A percentile compares a stretch with the other conserved stretches of the same genome.
Evolutionary conservation across 1,284 basidiomycete genomes (phyloP).

Genomic region (Cryptococcus sp.): DNA sequence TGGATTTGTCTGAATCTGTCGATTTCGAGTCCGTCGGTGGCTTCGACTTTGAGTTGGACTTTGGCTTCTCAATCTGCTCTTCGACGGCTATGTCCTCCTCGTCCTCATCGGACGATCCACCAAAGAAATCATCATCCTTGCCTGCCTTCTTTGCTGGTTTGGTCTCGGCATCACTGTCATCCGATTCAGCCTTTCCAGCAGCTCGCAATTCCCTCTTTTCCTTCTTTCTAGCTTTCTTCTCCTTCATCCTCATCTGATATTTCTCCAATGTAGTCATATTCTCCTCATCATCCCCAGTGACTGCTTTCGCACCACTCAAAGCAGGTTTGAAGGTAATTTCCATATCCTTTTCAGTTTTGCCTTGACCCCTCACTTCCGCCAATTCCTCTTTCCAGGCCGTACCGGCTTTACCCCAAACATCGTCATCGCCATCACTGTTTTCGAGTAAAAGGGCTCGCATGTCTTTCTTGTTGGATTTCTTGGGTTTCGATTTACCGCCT

Average conservation of each 20-base stretch:
- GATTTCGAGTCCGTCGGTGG: conserved; percentile 2
- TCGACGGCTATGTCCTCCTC: conserved; percentile 19
- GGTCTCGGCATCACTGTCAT: conserved; percentile 22
- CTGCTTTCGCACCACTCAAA: conserved; percentile 52
- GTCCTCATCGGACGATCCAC: conserved; percentile 52
- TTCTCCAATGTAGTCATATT: conserved; percentile 73
- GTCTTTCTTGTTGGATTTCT: conserved; percentile 50
- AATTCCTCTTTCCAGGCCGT: conserved; percentile 21
- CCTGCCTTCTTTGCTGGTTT: conserved; percentile 8
- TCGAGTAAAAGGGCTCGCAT: conserved; percentile 67
- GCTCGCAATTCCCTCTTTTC: conserved; percentile 47
- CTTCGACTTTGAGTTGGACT: conserved; percentile 1
- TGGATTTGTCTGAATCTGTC: not conserved
- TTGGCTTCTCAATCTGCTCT: conserved; percentile 3
- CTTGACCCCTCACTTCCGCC: conserved; percentile 35
- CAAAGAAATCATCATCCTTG: conserved; percentile 67
- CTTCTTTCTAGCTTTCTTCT: conserved; percentile 70
- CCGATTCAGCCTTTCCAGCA: conserved; percentile 31
- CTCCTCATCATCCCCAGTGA: conserved; percentile 47
- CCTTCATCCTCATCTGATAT: conserved; percentile 81
- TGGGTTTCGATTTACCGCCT: conserved; percentile 41
- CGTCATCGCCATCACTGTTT: conserved; percentile 54
- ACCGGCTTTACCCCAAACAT: conserved; percentile 64
- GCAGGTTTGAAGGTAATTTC: conserved; percentile 91
- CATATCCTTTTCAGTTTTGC: conserved; percentile 57